Conservation (phyloP, 177 flowering plant genomes). For the Vitis hybrid region DNA sequence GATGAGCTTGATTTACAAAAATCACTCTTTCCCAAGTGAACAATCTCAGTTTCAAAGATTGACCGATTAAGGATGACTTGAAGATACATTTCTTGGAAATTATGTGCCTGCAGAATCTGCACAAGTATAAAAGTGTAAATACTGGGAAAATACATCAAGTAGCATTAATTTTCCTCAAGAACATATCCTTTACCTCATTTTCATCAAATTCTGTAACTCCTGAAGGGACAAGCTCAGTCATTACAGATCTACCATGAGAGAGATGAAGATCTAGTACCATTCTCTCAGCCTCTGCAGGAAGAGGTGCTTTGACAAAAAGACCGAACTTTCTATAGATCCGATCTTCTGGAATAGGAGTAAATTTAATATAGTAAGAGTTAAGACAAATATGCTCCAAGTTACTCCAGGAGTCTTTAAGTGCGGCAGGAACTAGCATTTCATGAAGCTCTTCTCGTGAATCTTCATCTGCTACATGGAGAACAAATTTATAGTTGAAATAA, state of each 20-base stretch:
- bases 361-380: constrained; percentile 51
- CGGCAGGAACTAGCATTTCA: constrained; percentile 84
- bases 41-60: constrained; percentile 52
- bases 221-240: constrained; percentile 51
- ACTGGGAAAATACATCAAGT: background rate
- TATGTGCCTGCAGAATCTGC: constrained; percentile 69
- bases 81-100: constrained; percentile 81
- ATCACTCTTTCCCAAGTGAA: constrained; percentile 49
- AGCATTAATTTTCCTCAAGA: background rate
- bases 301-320: constrained; percentile 67
- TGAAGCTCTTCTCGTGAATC: constrained; percentile 56
- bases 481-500: background rate
- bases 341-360: constrained; percentile 71
- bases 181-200: constrained; percentile 50
- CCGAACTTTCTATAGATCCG: constrained; percentile 74
- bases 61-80: constrained; percentile 78
- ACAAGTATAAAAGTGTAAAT: constrained; percentile 6
- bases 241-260: constrained; percentile 77
- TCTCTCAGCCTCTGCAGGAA: constrained; percentile 74
- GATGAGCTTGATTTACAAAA: constrained; percentile 27
- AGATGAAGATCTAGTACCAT: constrained; percentile 87
- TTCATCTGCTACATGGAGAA: constrained; percentile 47
- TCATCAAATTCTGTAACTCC: constrained; percentile 51
- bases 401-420: constrained; percentile 59
- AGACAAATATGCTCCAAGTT: constrained; percentile 34